phyloP scores from a whole-genome alignment of 331 rosid genomes.

The Pyracantha coccinea region DNA sequence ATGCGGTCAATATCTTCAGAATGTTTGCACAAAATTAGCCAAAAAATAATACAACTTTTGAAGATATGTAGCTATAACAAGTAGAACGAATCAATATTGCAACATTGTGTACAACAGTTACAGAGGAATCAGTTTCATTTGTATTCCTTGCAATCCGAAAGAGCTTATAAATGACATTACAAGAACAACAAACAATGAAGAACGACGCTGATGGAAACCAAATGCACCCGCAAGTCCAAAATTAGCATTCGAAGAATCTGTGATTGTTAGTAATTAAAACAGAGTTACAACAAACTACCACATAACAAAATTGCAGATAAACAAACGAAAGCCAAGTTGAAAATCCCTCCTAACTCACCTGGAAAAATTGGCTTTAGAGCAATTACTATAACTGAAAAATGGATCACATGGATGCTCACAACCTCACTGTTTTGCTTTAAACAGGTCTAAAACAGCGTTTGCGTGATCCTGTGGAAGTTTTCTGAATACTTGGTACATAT shows the following conservation, averaged over 20 bases:
- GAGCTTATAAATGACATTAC: constrained; percentile 13
- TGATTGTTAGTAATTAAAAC: neutral
- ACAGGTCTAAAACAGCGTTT: constrained; percentile 21
- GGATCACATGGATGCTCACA: neutral
- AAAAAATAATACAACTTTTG: no score
- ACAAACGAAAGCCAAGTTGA: neutral
- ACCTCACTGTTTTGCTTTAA: neutral
- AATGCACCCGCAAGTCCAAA: neutral
- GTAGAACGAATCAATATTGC: no score
- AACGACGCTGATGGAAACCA: constrained; percentile 2
- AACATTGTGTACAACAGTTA: no score
- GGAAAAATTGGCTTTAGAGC: constrained; percentile 1
- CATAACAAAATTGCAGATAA: neutral
- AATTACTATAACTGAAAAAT: constrained; percentile 10
- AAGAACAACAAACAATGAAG: neutral
- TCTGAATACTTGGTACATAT: constrained; percentile 43
- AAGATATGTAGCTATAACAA: no score
- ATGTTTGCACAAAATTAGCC: no score
- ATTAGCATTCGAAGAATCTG: constrained; percentile 4
- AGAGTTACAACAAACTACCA: constrained; percentile 2
- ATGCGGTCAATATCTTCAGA: no score
- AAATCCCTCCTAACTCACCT: constrained; percentile 18
- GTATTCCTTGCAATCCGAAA: neutral
- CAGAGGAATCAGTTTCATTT: no score
- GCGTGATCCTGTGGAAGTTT: constrained; percentile 29